phyloP scores from a whole-genome alignment of 2,329 filamentous ascomycete species.

The Scopulariopsis brevicaulis region DNA sequence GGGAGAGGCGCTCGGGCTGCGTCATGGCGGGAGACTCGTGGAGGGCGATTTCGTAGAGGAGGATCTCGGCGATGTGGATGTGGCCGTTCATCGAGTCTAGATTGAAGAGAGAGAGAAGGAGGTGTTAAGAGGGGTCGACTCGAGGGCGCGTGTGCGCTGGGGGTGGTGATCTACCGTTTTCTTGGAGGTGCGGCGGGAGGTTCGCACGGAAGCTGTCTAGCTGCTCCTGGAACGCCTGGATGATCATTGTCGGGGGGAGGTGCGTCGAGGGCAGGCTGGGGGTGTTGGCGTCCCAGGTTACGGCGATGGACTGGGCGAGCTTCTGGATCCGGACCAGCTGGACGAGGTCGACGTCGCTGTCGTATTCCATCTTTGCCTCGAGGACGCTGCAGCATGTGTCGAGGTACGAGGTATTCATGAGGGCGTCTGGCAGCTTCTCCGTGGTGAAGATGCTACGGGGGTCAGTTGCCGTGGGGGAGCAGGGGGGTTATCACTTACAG shows the following conservation, averaged over 20 bases:
- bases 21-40: constrained; percentile 23
- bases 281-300: constrained; percentile 21
- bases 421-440: constrained; percentile 33
- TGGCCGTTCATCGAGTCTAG: constrained; percentile 28
- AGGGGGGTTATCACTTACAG: constrained; percentile 21
- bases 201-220: constrained; percentile 24
- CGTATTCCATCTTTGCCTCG: constrained; percentile 26
- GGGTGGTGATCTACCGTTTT: constrained; percentile 11
- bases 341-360: constrained; percentile 30
- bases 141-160: too few species aligned
- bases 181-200: constrained; percentile 20
- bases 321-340: constrained; percentile 35
- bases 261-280: constrained; percentile 18
- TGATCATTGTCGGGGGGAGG: constrained; percentile 26
- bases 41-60: constrained; percentile 34
- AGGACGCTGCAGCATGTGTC: constrained; percentile 30
- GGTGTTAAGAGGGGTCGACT: background rate
- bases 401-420: constrained; percentile 33
- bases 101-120: background rate
- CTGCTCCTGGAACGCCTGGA: constrained; percentile 31
- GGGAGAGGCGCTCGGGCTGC: constrained; percentile 25
- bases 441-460: constrained; percentile 21
- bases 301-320: constrained; percentile 32
- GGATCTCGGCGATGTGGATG: constrained; percentile 29
- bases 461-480: background rate